These are phyloP conservation scores for Hebeloma cylindrosporum DNA, from an alignment of 768 basidiomycete species.

Conservation along the genomic window DNA sequence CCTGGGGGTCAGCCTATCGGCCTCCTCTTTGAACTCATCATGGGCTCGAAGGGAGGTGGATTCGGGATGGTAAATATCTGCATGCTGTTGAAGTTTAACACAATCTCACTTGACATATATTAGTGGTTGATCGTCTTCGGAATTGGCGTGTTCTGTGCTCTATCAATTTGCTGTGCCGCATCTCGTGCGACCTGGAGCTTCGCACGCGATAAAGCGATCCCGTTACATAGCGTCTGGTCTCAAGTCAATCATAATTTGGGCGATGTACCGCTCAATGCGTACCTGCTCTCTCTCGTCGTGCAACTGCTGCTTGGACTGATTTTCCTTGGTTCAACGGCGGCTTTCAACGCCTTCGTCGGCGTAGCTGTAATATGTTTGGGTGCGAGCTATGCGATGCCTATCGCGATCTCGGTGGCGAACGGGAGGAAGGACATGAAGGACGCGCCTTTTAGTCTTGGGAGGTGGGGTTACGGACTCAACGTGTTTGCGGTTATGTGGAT, in stretches of 20 bases:
- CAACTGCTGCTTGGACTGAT: conserved; percentile 63
- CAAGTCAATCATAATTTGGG: conserved; percentile 38
- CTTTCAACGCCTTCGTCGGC: conserved; percentile 69
- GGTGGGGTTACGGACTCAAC: conserved; percentile 47
- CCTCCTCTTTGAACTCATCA: conserved; percentile 59
- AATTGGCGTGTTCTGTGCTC: conserved; percentile 58
- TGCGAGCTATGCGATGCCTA: conserved; percentile 62
- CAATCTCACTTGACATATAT: not conserved
- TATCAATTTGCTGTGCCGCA: conserved; percentile 66
- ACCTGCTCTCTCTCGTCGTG: conserved; percentile 56
- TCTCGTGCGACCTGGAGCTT: conserved; percentile 74
- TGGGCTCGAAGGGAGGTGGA: conserved; percentile 61
- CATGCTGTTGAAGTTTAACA: conserved; percentile 40
- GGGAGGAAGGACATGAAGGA: conserved; percentile 44
- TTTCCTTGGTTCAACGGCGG: conserved; percentile 59
- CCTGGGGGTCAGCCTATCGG: conserved; percentile 64
- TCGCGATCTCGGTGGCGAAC: conserved; percentile 50
- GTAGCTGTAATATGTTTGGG: conserved; percentile 67
- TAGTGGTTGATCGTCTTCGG: conserved; percentile 46
- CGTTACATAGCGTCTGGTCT: conserved; percentile 48
- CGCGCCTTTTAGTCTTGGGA: conserved; percentile 53
- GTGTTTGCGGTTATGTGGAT: conserved; percentile 57
- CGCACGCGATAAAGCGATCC: conserved; percentile 65
- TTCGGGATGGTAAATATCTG: conserved; percentile 51
- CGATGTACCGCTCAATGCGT: conserved; percentile 59